These are phyloP conservation scores for Mycena epipterygia DNA, from an alignment of 768 basidiomycete genomes.

Conservation along the genomic window DNA sequence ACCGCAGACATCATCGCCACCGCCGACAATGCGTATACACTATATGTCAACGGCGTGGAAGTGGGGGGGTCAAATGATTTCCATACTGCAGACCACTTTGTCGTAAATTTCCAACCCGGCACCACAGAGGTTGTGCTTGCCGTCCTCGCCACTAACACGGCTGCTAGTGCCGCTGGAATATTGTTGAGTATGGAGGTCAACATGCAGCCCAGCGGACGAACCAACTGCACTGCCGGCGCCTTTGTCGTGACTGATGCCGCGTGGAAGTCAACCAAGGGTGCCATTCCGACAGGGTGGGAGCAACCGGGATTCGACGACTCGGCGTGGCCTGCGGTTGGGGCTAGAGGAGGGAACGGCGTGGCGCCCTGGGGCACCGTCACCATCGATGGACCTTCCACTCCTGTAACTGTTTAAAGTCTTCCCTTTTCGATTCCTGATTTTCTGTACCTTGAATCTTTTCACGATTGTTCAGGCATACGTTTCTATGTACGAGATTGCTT, in stretches of 20 bases:
- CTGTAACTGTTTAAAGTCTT: no score
- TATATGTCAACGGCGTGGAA: background rate
- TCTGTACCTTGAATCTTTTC: no score
- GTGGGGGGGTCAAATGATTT: no score
- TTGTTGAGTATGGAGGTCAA: background rate
- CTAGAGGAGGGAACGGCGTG: background rate
- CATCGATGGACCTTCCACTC: no score
- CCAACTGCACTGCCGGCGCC: slow-evolving; percentile 3
- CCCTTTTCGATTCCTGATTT: no score
- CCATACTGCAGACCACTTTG: no score
- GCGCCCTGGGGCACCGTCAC: background rate
- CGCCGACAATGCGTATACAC: no score
- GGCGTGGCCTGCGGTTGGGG: background rate
- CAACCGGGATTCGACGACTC: slow-evolving; percentile 2
- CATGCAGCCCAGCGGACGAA: background rate
- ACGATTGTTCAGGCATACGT: no score
- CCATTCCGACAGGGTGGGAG: background rate
- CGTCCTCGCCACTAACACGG: background rate
- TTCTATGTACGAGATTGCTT: no score
- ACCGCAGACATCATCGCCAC: slow-evolving; percentile 1
- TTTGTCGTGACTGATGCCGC: background rate
- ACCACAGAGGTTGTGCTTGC: background rate
- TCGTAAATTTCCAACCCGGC: background rate
- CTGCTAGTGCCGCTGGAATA: background rate
- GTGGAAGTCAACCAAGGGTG: background rate